Percentiles rank a stretch among this genome's conserved stretches.
phyloP scores from a whole-genome alignment of 2,329 filamentous ascomycete genomes.

The Ceratocystis lukuohia region DNA sequence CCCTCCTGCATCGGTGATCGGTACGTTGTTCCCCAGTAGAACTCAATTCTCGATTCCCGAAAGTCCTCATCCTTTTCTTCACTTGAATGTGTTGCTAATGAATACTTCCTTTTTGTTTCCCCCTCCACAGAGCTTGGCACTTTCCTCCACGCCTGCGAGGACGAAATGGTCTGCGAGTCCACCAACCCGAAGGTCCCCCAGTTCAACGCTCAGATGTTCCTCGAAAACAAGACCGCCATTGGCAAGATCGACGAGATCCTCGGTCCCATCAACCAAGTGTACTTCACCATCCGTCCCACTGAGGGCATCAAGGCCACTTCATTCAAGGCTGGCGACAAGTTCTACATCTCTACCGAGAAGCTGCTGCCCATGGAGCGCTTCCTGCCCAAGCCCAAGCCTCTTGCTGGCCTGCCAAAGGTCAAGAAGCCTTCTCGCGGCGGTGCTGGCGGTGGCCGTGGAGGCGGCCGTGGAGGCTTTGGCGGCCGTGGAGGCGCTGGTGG shows the following conservation, averaged over 20 bases:
- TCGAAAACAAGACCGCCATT: conserved; percentile 94
- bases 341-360: conserved; percentile 92
- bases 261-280: conserved; percentile 93
- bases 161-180: conserved; percentile 94
- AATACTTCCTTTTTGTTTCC: background rate
- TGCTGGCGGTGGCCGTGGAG: conserved; percentile 32
- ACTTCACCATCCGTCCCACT: conserved; percentile 94
- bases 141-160: conserved; percentile 89
- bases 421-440: conserved; percentile 42
- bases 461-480: conserved; percentile 28
- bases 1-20: conserved; percentile 29
- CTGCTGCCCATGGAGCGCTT: conserved; percentile 91
- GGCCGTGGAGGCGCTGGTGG: conserved; percentile 34
- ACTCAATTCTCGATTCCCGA: background rate
- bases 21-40: conserved; percentile 23
- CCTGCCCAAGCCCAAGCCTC: conserved; percentile 79
- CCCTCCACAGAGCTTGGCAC: conserved; percentile 63
- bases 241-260: conserved; percentile 98
- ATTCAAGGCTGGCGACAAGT: conserved; percentile 94
- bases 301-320: conserved; percentile 90
- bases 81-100: conserved; percentile 4
- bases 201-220: conserved; percentile 97
- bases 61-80: background rate
- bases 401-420: conserved; percentile 42
- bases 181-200: conserved; percentile 93